These are phyloP conservation scores for Nicotiana knightiana DNA, from an alignment of 257 asterid genomes.

Conservation along the genomic window DNA sequence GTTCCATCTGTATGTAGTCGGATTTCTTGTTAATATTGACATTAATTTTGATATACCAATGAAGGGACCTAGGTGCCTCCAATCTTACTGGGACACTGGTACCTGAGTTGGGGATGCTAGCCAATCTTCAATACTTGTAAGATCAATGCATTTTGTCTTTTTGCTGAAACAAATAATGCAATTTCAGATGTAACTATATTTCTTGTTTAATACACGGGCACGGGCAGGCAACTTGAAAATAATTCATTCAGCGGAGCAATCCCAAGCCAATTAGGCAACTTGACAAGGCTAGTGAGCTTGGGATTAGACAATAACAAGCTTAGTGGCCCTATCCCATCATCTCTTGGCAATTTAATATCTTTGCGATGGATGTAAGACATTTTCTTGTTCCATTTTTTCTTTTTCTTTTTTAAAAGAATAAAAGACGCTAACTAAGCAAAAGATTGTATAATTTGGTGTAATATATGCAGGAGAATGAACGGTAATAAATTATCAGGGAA, in stretches of 20 bases:
- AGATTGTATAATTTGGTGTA: background rate
- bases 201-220: background rate
- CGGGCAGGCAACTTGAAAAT: constrained; percentile 11
- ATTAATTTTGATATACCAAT: background rate
- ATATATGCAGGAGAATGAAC: constrained; percentile 25
- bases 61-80: constrained; percentile 39
- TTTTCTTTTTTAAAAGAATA: too few relatives aligned
- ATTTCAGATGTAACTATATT: background rate
- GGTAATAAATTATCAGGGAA: constrained; percentile 30
- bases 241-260: constrained; percentile 32
- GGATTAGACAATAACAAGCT: constrained; percentile 22
- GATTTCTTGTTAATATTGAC: background rate
- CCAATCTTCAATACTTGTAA: constrained; percentile 43
- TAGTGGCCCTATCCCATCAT: constrained; percentile 32
- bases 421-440: background rate
- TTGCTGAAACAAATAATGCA: background rate
- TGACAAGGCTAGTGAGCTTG: constrained; percentile 23
- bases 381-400: too few relatives aligned
- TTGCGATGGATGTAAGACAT: constrained; percentile 27
- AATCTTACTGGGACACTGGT: constrained; percentile 28
- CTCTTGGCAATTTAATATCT: constrained; percentile 30
- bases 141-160: background rate
- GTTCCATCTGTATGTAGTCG: background rate
- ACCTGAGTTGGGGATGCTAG: constrained; percentile 26
- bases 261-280: constrained; percentile 35